A percentile compares a stretch with the other conserved stretches of the same genome.
phyloP scores from a whole-genome alignment of 345 rosid genomes.

The Leavenworthia alabamica region DNA sequence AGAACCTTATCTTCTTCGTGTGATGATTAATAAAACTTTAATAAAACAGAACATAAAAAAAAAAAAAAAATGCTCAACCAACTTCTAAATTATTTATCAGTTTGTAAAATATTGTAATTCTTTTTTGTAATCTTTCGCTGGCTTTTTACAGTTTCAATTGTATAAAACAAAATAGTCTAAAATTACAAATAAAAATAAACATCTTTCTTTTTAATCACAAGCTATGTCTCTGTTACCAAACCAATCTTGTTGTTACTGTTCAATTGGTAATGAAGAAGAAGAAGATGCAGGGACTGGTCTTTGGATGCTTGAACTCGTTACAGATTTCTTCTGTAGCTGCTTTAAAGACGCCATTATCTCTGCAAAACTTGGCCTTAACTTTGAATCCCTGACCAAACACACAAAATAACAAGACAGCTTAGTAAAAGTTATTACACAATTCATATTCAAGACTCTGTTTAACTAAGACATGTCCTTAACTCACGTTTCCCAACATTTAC shows the following conservation, averaged over 20 bases:
- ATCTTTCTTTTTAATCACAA: too few relatives aligned
- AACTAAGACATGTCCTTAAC: too few relatives aligned
- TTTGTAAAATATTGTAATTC: background rate
- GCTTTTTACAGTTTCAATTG: slow-evolving; percentile 18
- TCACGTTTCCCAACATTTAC: slow-evolving; percentile 93
- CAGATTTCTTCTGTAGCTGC: slow-evolving; percentile 75
- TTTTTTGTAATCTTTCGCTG: too few relatives aligned
- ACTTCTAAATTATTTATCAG: background rate
- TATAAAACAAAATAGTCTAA: too few relatives aligned
- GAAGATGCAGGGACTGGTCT: slow-evolving; percentile 42
- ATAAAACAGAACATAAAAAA: background rate
- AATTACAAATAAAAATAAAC: slow-evolving; percentile 16
- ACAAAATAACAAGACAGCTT: too few relatives aligned
- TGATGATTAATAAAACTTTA: background rate
- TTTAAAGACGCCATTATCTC: slow-evolving; percentile 88
- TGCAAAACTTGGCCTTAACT: slow-evolving; percentile 77
- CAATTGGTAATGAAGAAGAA: slow-evolving; percentile 14
- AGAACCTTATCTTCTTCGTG: slow-evolving; percentile 30
- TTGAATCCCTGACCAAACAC: slow-evolving; percentile 55
- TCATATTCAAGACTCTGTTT: too few relatives aligned
- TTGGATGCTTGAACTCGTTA: slow-evolving; percentile 40
- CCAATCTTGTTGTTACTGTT: slow-evolving; percentile 22
- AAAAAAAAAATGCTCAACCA: background rate
- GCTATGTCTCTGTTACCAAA: background rate
- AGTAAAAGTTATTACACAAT: too few relatives aligned